Base-by-base conservation (phyloP, 2,329 filamentous ascomycete species). In the Phaeosphaeriaceae sp. region DNA sequence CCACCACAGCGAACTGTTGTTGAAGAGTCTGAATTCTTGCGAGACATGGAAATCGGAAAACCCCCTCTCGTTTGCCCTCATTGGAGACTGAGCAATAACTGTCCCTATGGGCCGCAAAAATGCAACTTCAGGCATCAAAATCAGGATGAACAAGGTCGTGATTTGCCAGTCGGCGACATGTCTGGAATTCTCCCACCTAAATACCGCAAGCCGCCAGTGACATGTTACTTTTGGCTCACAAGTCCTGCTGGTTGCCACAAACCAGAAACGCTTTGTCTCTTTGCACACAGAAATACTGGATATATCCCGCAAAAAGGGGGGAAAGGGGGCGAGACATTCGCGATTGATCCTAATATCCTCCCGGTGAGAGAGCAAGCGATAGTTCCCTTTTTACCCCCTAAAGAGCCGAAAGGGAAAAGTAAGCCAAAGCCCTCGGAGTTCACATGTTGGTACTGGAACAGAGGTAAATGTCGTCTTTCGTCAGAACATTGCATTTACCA, bases 231-330 rank as follows among this genome's bases (percentile, higher is more conserved):
- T 30, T 72, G 67, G 67, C 48, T 70, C 20, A 49, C 34, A 2
- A 42, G 42, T 4, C 38, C 32, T 7, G 13, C n/a, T 2, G 56
- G 58, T 1, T 71, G 68, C 38, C 50, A 8, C 0, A 61, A 59
- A 12, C 9, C 58, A 16, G 57, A 46, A 4, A 54, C 64, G 6
- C 48, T 65, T 2, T 72, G 70, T 32, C 1, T 2, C 1, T 71
- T 52, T 42, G 66, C 68, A 13, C 70, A 72, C 28, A 30, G 41
- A 18, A 67, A 72, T 44, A 72, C 70, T 16, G 70, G 70, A 16
- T 67, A 16, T 34, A 39, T 42, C 21, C 44, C 28, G 28, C 15
- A 21, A 17, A 13, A 26, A 29, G 17, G 21, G 5, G 44, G 17
- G 2, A 18, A 18, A 12, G 21, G 21, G 5, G 44, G 17, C 2